Base-by-base conservation (phyloP, 371 early-diverging fungal genomes). In the Actinomortierella wolfii region DNA sequence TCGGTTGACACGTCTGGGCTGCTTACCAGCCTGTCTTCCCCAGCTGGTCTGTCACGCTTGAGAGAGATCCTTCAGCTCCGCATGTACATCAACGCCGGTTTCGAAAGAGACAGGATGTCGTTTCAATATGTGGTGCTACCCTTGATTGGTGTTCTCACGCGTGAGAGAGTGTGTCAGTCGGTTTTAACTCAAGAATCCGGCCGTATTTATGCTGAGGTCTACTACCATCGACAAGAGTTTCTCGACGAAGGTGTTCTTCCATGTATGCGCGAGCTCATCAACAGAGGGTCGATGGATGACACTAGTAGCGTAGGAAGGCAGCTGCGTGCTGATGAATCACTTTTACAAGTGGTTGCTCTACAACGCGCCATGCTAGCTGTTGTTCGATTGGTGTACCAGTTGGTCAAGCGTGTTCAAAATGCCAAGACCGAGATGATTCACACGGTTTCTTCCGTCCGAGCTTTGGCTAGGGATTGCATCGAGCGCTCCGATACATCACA, bases 91-190 rank as follows among this genome's bases (percentile, higher is more conserved):
- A 58, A 65, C 34, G 59, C 56, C 1, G 66, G 51, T 1, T 34
- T 41, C 18, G 23, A 39, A 1, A 34, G 24, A 26, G 13, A 20
- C 20, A 4, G 52, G 17, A n/a, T 64, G 1, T 76, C 77, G 1
- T 76, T 77, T 51, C 77, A 75, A 39, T 67, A 45, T 51, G 70
- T 66, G 3, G 23, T 68, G 1, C 24, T 77, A 14, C 77, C 77
- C 9, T 24, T 77, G n/a, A 48, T 77, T n/a, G 68, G 68, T 0
- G 61, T 76, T 0, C 45, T 77, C 23, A 69, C 76, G 5, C 44
- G 75, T 14, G 61, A 66, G 26, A 50, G 39, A 2, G 49, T 77
- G 14, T 73, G 69, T 28, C 61, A 56, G 48, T 53, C 77, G 1
- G 65, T 63, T 2, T 60, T 77, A 67, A 54, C 47, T 2, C 43